phyloP scores from a whole-genome alignment of 2,329 filamentous ascomycete species.

The Trichoderma sp. region DNA sequence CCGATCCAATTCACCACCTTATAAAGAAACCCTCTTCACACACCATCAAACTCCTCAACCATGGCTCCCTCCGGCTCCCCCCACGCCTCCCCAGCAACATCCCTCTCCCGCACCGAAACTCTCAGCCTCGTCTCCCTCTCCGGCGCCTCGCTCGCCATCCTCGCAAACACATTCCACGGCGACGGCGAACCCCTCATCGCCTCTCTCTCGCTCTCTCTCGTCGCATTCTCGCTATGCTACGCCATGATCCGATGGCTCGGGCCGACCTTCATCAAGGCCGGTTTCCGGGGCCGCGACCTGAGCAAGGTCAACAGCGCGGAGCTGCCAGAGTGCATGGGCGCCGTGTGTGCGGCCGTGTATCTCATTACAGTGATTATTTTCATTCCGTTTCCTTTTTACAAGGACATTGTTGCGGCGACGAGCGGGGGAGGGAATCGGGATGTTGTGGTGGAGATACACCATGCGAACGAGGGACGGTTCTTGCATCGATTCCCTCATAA shows the following conservation, averaged over 20 bases:
- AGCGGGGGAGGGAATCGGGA: constrained; percentile 92
- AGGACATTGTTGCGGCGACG: constrained; percentile 93
- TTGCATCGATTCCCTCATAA: constrained; percentile 91
- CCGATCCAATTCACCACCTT: background rate
- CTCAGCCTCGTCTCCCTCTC: constrained; percentile 62
- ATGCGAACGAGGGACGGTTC: constrained; percentile 81
- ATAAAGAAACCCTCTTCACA: background rate
- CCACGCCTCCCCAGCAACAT: constrained; percentile 32
- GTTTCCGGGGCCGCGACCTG: constrained; percentile 87
- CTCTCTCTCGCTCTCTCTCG: constrained; percentile 79
- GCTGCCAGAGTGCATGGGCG: constrained; percentile 95
- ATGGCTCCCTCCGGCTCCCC: constrained; percentile 28
- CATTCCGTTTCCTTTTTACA: constrained; percentile 96
- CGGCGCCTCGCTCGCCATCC: constrained; percentile 68
- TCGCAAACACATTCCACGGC: constrained; percentile 78
- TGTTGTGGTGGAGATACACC: constrained; percentile 71
- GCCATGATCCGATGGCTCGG: constrained; percentile 93
- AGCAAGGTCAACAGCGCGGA: constrained; percentile 69
- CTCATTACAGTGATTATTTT: constrained; percentile 86
- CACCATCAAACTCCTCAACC: background rate
- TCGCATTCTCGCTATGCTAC: constrained; percentile 81
- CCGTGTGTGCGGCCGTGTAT: constrained; percentile 89
- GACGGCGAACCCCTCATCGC: constrained; percentile 89
- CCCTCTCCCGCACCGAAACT: constrained; percentile 56
- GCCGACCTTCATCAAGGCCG: constrained; percentile 81